Evolutionary conservation across 139 green algal species (phyloP), one percentile per base, ranked within the genome.

Genomic region (Limnomonas spitsbergensis): DNA sequence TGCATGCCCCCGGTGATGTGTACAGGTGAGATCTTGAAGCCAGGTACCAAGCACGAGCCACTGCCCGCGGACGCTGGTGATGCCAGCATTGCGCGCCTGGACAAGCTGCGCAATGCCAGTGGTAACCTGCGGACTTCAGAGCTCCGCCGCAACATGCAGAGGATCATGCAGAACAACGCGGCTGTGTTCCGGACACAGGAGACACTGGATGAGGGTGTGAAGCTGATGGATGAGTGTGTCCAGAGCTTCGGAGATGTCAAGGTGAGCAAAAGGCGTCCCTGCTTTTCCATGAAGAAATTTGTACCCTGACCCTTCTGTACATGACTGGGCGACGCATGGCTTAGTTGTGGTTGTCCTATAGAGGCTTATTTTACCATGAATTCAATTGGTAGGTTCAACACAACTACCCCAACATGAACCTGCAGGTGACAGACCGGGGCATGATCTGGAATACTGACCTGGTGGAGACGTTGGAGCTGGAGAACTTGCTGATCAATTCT

Each of bases 401-500:
- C n/a, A n/a, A n/a, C n/a, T n/a, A n/a, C n/a, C n/a, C n/a, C n/a
- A n/a, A n/a, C n/a, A n/a, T n/a, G n/a, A n/a, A n/a, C n/a, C 7
- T 70, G 56, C 29, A 89, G 83, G 61, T 84, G 27, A 69, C 76
- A 40, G 85, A 91, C 75, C 83, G 83, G 66, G 84, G 74, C 69
- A 82, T 96, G 82, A 89, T 97, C 54, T 98, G 94, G 93, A 98
- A 98, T 89, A 97, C 94, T 0, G 94, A 98, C 84, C 83, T 99
- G 73, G 73, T 97, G 52, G 96, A 99, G 87, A 93, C 95, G 37
- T 75, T 99, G 78, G 96, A 99, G 93, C 92, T 99, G 80, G 94
- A 99, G 82, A 99, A 99, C 88, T 87, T 99, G 85, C 91, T 99
- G 24, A 92, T 92, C 76, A 98, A 98, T 76, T 94, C 94, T 9